phyloP scores from a whole-genome alignment of 2,329 filamentous ascomycete genomes.

The Fusarium caatingaense region DNA sequence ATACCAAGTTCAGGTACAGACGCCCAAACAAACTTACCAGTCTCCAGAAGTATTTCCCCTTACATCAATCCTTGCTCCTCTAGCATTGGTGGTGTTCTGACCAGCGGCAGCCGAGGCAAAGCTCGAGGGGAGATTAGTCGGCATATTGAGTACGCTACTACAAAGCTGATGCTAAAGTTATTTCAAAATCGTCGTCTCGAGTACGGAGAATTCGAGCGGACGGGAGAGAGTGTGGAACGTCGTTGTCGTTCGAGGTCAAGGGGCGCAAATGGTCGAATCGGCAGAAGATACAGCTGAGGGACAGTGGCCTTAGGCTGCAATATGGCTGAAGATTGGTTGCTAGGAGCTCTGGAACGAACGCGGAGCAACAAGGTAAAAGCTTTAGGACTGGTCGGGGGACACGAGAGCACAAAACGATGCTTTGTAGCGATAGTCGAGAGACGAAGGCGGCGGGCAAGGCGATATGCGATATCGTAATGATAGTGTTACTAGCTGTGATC shows the following conservation, averaged over 20 bases:
- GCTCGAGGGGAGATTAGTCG: slow-evolving; percentile 82
- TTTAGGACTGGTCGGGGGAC: slow-evolving; percentile 32
- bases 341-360: slow-evolving; percentile 26
- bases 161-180: slow-evolving; percentile 8
- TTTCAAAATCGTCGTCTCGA: slow-evolving; percentile 30
- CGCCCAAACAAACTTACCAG: slow-evolving; percentile 69
- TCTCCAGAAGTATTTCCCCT: slow-evolving; percentile 71
- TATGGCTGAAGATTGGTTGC: slow-evolving; percentile 31
- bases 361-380: slow-evolving; percentile 31
- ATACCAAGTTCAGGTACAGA: slow-evolving; percentile 18
- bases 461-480: slow-evolving; percentile 39
- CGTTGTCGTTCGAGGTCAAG: slow-evolving; percentile 39
- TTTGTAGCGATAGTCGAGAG: slow-evolving; percentile 35
- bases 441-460: slow-evolving; percentile 33
- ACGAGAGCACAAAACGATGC: slow-evolving; percentile 44
- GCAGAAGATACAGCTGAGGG: slow-evolving; percentile 18
- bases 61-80: slow-evolving; percentile 68
- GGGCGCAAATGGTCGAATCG: slow-evolving; percentile 35
- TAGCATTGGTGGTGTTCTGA: slow-evolving; percentile 71
- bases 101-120: slow-evolving; percentile 86
- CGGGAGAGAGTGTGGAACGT: slow-evolving; percentile 30
- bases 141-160: slow-evolving; percentile 60
- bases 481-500: slow-evolving; percentile 36
- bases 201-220: slow-evolving; percentile 33
- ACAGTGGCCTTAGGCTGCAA: slow-evolving; percentile 28